Base-by-base conservation (phyloP, 1,139 yeast genomes). In the Candida gigantensis region DNA sequence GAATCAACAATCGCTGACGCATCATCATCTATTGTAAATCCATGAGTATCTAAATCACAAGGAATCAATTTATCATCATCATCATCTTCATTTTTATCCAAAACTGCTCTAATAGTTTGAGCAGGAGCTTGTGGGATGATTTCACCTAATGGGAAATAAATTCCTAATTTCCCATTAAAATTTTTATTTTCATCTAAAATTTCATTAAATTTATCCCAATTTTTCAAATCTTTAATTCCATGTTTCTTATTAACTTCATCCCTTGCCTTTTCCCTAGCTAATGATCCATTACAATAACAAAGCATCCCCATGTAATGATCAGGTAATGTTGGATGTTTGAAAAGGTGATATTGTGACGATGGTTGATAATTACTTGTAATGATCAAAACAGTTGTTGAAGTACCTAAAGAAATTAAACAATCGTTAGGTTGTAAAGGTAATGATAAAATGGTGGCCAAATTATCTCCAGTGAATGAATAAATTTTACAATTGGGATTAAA, bases 221-320 rank as follows among this genome's bases (percentile, higher is more conserved):
- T 64, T 24, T 60, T 56, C 11, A 55, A 37, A 28, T 57, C 64
- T 2, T 52, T 46, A 5, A 59, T 42, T 2, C 57, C 50, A 41
- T 67, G 61, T 49, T 72, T 68, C 18, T 63, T 61, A 51, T 84
- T 85, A 26, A 89, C 47, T 13, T 64, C 68, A 57, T 88, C 83
- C 33, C 95, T 68, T 5, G 89, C 70, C 42, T 74, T 72, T 51
- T 89, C 96, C 45, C 97, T 69, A 0, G 97, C 96, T 36, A 89
- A 65, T 0, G 96, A 77, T 0, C 97, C 97, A 57, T 89, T 89
- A 56, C 95, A 85, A 57, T 89, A 89, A 57, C 97, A 89, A 39
- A 89, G 78, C 97, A 89, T 89, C 23, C 95, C 96, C 97, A 89
- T 89, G 58, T 81, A 90, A 32, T 82, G 79, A 24, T 72, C 73